Evolutionary conservation across 2,329 filamentous ascomycete species (phyloP), one percentile per base, ranked within the genome.

Genomic region (Botryosphaeria dothidea): DNA sequence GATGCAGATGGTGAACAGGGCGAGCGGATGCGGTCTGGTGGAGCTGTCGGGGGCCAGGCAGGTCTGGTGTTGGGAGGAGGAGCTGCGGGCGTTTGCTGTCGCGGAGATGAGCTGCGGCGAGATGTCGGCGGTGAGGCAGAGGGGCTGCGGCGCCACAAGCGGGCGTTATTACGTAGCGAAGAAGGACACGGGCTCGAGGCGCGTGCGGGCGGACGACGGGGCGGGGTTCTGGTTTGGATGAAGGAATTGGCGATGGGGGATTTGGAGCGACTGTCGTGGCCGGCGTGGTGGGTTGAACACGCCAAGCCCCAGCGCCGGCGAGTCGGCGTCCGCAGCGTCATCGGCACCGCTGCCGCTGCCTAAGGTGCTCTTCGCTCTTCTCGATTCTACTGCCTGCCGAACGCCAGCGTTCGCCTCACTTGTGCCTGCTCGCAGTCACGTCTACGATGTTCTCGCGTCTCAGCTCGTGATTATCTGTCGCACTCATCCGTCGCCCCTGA

Each of bases 41-140:
- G 61, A 25, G 61, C 36, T 23, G 34, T 34, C 23, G 25, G 36
- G 45, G 36, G 61, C 41, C 45, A 34, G 61, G 34, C 36, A 31
- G 61, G n/a, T 54, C 34, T 21, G 36, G 61, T 54, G 61, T 63
- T 54, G 61, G 48, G 61, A 63, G 48, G 61, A 63, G 61, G 48
- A 51, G 60, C 23, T 63, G 48, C 41, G 61, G 61, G 56, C 56
- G 56, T 48, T 54, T 23, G 60, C 34, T 41, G 62, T 64, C 62
- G 62, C 62, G 62, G 62, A 64, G 62, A 63, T 52, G 62, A 56
- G 62, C 19, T 56, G 62, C 62, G 62, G 49, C 38, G 62, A 51
- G 49, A 52, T 54, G 62, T 64, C 48, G 62, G 62, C 62, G 62
- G 62, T 64, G 62, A 64, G 29, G 38, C 29, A 64, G 62, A 48